A percentile compares a stretch with the other conserved stretches of the same genome.
Conservation (phyloP, 169 alveolate species). For the Cryptosporidium meleagridis region DNA sequence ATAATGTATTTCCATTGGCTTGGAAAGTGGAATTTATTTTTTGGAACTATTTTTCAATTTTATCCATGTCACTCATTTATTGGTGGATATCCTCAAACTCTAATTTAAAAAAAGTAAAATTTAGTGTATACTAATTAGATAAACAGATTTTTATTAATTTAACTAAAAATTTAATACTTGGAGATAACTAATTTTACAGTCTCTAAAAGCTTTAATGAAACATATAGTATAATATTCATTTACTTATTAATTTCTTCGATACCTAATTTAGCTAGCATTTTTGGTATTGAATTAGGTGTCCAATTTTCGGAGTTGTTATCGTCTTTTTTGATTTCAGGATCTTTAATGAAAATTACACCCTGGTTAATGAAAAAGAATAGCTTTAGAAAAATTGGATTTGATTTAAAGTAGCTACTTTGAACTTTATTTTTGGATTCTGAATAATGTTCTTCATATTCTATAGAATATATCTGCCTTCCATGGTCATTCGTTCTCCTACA, state of each 20-base stretch:
- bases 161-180: neutral
- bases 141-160: neutral
- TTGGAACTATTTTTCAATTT: conserved; percentile 52
- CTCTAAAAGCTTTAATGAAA: neutral
- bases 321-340: neutral
- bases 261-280: conserved; percentile 11
- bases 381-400: neutral
- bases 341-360: conserved; percentile 14
- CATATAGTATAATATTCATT: neutral
- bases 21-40: conserved; percentile 51
- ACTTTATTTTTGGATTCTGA: neutral
- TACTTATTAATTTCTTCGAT: neutral
- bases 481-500: neutral
- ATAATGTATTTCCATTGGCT: conserved; percentile 30
- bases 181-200: neutral
- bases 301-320: neutral
- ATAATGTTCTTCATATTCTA: conserved; percentile 3
- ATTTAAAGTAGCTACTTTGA: neutral
- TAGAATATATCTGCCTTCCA: conserved; percentile 33
- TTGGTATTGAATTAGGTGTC: conserved; percentile 14
- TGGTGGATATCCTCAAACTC: conserved; percentile 61
- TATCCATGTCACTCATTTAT: conserved; percentile 39
- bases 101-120: neutral
- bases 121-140: neutral
- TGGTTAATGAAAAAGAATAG: conserved; percentile 20